A percentile compares a stretch with the other conserved stretches of the same genome.
Conservation (phyloP, 495 filamentous ascomycete species). For the Neurospora sp. region DNA sequence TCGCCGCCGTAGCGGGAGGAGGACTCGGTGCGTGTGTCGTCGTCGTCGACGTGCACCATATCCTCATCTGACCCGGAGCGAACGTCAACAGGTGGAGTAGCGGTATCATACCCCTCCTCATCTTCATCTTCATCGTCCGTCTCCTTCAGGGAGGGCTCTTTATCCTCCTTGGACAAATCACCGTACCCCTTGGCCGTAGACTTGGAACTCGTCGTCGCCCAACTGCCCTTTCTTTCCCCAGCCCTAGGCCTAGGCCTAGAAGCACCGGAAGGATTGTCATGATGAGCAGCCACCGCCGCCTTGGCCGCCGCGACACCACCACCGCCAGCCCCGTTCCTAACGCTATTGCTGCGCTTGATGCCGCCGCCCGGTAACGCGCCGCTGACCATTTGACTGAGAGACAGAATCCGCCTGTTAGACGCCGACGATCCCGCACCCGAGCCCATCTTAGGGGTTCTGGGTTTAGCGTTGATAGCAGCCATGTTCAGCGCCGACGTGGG, state of each 20-base stretch:
- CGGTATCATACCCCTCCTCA: slow-evolving; percentile 2
- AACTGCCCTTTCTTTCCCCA: background rate
- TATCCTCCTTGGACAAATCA: slow-evolving; percentile 29
- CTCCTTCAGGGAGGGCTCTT: background rate
- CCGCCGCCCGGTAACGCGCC: slow-evolving; percentile 51
- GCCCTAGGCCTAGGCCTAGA: background rate
- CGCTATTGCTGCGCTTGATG: slow-evolving; percentile 49
- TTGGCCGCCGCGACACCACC: slow-evolving; percentile 18
- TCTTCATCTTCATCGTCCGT: slow-evolving; percentile 5
- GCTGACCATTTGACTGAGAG: slow-evolving; percentile 74
- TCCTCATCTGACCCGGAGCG: background rate
- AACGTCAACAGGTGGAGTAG: background rate
- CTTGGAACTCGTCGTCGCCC: slow-evolving; percentile 24
- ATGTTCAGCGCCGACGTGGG: slow-evolving; percentile 32
- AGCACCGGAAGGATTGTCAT: background rate
- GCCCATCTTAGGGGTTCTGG: background rate
- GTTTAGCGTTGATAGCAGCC: slow-evolving; percentile 15
- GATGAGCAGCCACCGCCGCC: background rate
- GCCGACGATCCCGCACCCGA: slow-evolving; percentile 11
- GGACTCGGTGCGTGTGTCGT: background rate
- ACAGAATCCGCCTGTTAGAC: slow-evolving; percentile 64
- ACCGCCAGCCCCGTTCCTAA: slow-evolving; percentile 56
- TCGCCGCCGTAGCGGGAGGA: background rate
- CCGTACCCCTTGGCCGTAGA: slow-evolving; percentile 35
- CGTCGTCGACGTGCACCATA: background rate